Evolutionary conservation across 2,329 filamentous ascomycete species (phyloP).

Genomic region (Amylocarpus encephaloides): DNA sequence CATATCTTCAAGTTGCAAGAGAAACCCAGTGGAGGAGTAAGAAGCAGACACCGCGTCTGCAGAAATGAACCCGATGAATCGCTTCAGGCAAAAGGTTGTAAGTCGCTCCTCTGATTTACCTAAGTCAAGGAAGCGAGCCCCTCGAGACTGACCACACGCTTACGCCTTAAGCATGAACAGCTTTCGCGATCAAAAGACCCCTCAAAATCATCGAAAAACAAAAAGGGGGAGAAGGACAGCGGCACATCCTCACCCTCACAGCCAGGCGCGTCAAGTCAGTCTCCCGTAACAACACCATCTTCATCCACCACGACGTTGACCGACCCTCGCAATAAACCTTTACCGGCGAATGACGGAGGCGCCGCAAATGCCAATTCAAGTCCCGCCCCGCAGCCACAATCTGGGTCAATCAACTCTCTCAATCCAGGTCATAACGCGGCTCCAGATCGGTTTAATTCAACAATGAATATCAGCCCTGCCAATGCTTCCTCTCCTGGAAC

Average conservation of each 20-base stretch:
- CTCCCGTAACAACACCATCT: conserved; percentile 67
- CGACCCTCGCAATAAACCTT: conserved; percentile 77
- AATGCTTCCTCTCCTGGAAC: conserved; percentile 47
- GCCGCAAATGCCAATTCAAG: conserved; percentile 16
- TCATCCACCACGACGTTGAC: conserved; percentile 84
- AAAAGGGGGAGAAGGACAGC: conserved; percentile 65
- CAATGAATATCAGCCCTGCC: conserved; percentile 32
- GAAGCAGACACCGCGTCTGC: conserved; percentile 3
- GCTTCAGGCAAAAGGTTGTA: conserved; percentile 96
- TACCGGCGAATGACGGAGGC: conserved; percentile 49
- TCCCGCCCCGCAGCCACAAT: conserved; percentile 27
- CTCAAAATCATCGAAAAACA: conserved; percentile 70
- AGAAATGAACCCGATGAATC: conserved; percentile 62
- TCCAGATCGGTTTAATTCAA: conserved; percentile 39
- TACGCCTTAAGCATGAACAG: conserved; percentile 62
- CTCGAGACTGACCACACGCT: conserved; percentile 31
- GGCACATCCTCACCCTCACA: conserved; percentile 73
- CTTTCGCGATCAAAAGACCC: conserved; percentile 82
- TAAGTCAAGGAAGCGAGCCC: background rate
- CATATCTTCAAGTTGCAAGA: background rate
- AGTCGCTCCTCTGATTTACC: conserved; percentile 34
- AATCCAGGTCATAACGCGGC: conserved; percentile 25
- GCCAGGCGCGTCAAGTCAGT: conserved; percentile 45
- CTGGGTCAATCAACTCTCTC: conserved; percentile 27
- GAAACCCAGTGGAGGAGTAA: background rate